Evolutionary conservation across 768 basidiomycete genomes (phyloP).

Genomic region (Termitomyces sp.): DNA sequence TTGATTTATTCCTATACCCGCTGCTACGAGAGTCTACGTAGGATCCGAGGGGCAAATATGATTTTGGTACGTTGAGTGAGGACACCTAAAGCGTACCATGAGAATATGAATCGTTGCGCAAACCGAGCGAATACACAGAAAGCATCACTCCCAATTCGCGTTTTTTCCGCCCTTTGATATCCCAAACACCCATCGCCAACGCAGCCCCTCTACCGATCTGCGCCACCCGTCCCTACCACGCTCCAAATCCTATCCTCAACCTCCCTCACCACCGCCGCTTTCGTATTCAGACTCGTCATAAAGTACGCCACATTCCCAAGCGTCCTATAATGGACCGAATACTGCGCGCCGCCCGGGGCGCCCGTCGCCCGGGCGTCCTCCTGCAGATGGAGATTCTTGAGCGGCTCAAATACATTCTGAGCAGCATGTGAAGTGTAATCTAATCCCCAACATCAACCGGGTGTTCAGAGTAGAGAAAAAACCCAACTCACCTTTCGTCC

Average conservation of each 20-base stretch:
- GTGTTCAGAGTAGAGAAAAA: background rate
- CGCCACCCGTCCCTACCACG: conserved; percentile 12
- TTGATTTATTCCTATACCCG: too few relatives aligned
- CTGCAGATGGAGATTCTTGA: conserved; percentile 28
- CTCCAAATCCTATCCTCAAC: conserved; percentile 60
- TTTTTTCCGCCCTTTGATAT: too few relatives aligned
- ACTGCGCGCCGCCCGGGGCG: conserved; percentile 48
- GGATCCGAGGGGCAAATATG: too few relatives aligned
- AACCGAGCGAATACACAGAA: too few relatives aligned
- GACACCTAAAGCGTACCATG: too few relatives aligned
- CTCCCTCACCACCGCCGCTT: conserved; percentile 41
- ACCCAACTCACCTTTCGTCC: conserved; percentile 40
- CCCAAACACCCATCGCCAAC: too few relatives aligned
- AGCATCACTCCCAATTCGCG: too few relatives aligned
- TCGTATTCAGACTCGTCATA: conserved; percentile 83
- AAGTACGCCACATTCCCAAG: conserved; percentile 91
- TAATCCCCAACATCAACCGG: conserved; percentile 13
- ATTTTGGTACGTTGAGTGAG: too few relatives aligned
- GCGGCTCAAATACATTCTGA: conserved; percentile 46
- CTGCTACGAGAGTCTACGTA: too few relatives aligned
- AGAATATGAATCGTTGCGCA: too few relatives aligned
- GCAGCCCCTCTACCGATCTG: background rate
- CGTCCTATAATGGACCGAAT: conserved; percentile 80
- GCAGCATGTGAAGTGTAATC: conserved; percentile 64
- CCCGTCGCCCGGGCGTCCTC: conserved; percentile 24